phyloP scores from a whole-genome alignment of 2,329 filamentous ascomycete species.

The Phaeosphaeriaceae sp. region DNA sequence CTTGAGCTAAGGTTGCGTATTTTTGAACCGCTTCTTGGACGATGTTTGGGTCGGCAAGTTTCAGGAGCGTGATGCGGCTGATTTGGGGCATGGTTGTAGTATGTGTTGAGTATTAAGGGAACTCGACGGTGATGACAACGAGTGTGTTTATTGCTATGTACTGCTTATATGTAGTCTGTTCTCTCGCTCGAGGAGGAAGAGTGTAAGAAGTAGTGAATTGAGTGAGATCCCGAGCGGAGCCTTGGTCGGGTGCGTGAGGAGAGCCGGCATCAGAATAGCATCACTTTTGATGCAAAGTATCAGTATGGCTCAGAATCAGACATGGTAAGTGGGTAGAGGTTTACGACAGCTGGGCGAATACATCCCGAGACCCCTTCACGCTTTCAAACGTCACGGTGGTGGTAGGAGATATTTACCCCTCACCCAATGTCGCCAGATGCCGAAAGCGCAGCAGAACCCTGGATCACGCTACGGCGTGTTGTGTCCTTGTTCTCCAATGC shows the following conservation, averaged over 20 bases:
- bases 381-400: background rate
- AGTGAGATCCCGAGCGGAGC: no score
- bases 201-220: no score
- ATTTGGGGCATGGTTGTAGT: slow-evolving; percentile 37
- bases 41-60: slow-evolving; percentile 38
- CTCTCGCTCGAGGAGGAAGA: no score
- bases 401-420: background rate
- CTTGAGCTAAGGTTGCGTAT: slow-evolving; percentile 41
- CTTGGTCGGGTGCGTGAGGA: no score
- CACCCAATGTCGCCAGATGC: background rate
- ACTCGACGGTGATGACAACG: slow-evolving; percentile 8
- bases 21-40: slow-evolving; percentile 39
- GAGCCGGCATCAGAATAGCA: no score
- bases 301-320: no score
- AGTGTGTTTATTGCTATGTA: slow-evolving; percentile 1
- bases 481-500: background rate
- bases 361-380: background rate
- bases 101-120: slow-evolving; percentile 2
- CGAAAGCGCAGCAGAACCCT: background rate
- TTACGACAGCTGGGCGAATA: background rate
- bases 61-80: slow-evolving; percentile 47
- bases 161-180: no score
- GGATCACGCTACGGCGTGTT: background rate
- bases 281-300: no score
- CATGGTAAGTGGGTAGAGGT: background rate